Evolutionary conservation across 176 grass and related monocot genomes (phyloP), one percentile per base, ranked within the genome.

Genomic region (Musa acuminata): DNA sequence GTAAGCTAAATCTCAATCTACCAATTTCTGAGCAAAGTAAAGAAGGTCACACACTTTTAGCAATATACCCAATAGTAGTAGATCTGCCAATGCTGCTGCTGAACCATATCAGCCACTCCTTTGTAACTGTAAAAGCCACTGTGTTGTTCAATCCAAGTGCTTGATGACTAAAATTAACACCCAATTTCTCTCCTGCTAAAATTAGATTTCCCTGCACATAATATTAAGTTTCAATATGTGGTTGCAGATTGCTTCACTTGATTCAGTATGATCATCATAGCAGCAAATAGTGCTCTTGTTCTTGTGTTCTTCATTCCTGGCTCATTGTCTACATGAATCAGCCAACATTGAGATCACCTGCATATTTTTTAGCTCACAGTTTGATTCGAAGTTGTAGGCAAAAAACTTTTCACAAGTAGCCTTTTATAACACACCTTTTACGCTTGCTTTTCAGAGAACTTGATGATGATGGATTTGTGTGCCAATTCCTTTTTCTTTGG

Each of bases 401-500:
- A 65, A 54, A 13, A 12, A 1, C 53, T n/a, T 21, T n/a, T 11
- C 11, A 50, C 49, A 4, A 50, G 26, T 50, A 53, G 13, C 49
- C 60, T 55, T 7, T 2, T 55, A 16, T 51, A 12, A 49, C 0
- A 12, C 86, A 98, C 94, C 87, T 98, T 84, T 98, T 98, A 64
- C 83, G 84, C 79, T 98, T 98, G 84, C 82, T 98, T 82, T 98
- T 98, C 29, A 88, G 81, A 1, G 90, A 67, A 9, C 85, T 84
- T 21, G 87, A 93, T 49, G 90, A 89, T 1, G 86, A 74, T 0
- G 83, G 82, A 71, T 98, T 98, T 80, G 75, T 98, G 87, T 98
- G 87, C 94, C 94, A 93, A 64, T 98, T 98, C 72, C 94, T 83
- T 75, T 98, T 98, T 62, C 94, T 91, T 71, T 98, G 94, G 78